Base-by-base conservation (phyloP, 176 grass and related monocot genomes). In the Urochloa ruziziensis region DNA sequence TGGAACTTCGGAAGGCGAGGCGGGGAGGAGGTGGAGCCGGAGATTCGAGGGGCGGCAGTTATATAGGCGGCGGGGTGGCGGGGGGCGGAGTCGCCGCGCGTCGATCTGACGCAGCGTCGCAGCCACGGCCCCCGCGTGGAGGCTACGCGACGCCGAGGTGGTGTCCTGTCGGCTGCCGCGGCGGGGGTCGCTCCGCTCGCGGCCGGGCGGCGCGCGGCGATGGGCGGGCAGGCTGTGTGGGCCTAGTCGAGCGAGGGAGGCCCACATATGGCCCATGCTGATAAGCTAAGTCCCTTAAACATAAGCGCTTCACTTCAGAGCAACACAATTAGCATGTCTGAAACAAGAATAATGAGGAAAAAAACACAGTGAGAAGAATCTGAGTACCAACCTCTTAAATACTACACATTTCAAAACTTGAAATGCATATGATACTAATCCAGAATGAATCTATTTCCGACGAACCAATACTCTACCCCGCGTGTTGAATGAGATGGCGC, bases 121-220 rank as follows among this genome's bases (percentile, higher is more conserved):
- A 18, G 5, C 57, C 2, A 28, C 67, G 14, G 34, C 29, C 29
- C 29, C 18, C 71, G 77, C 78, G 78, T 86, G 27, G 71, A 81
- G 51, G 63, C 78, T 81, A 82, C 83, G 88, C 77, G n/a, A 78
- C 86, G 86, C 72, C 25, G 64, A 71, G 42, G 61, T 4, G 5
- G 37, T 39, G 37, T 7, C 37, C 37, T 4, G 37, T 39, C 6
- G 4, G 16, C 59, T 34, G 32, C 63, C 14, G 23, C 4, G 23
- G 49, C 65, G n/a, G 79, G 61, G n/a, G n/a, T 62, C 4, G 71
- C 61, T 76, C 71, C 17, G 44, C 59, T 53, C 43, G 52, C 15
- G n/a, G n/a, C n/a, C n/a, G n/a, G 68, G 59, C 64, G 51, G 79
- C 39, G 13, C 4, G 68, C 25, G 25, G n/a, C 24, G 25, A 19